Percentiles rank a stretch among this genome's conserved stretches.
These are phyloP conservation scores for Saturnispora diversa DNA, from an alignment of 805 yeast genomes.

Conservation along the genomic window DNA sequence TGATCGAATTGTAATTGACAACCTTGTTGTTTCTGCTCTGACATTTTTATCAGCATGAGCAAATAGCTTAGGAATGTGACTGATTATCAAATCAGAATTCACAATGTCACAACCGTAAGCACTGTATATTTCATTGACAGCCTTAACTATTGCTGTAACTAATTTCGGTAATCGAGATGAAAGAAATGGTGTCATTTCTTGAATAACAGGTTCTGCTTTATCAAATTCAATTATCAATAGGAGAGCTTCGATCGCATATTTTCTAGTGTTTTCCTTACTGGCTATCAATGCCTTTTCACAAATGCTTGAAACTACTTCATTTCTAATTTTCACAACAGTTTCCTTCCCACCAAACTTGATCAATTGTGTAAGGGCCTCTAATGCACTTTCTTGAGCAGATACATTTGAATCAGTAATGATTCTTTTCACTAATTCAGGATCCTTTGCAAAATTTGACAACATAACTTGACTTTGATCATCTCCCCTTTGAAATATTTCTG, in stretches of 20 bases:
- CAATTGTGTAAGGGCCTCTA: constrained; percentile 45
- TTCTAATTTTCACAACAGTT: constrained; percentile 35
- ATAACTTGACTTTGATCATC: background rate
- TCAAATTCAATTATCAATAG: constrained; percentile 58
- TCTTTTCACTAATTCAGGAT: constrained; percentile 48
- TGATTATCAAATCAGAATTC: constrained; percentile 49
- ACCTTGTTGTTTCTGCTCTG: constrained; percentile 63
- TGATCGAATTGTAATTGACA: constrained; percentile 61
- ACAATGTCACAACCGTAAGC: constrained; percentile 58
- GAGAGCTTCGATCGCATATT: constrained; percentile 54
- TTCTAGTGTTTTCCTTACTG: constrained; percentile 64
- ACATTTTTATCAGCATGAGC: constrained; percentile 84
- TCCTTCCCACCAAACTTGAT: constrained; percentile 48
- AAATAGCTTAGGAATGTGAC: constrained; percentile 57
- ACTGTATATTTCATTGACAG: constrained; percentile 47
- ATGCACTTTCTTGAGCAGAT: constrained; percentile 83
- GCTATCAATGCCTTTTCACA: constrained; percentile 81
- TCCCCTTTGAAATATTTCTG: constrained; percentile 35
- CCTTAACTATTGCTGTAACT: constrained; percentile 56
- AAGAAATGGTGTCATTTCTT: constrained; percentile 54
- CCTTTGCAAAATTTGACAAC: constrained; percentile 31
- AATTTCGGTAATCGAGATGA: constrained; percentile 67
- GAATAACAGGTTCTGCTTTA: constrained; percentile 57
- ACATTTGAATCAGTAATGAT: constrained; percentile 75
- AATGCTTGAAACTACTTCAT: constrained; percentile 39